Conservation (phyloP, 2,329 filamentous ascomycete species). For the Ascosphaera aggregata region DNA sequence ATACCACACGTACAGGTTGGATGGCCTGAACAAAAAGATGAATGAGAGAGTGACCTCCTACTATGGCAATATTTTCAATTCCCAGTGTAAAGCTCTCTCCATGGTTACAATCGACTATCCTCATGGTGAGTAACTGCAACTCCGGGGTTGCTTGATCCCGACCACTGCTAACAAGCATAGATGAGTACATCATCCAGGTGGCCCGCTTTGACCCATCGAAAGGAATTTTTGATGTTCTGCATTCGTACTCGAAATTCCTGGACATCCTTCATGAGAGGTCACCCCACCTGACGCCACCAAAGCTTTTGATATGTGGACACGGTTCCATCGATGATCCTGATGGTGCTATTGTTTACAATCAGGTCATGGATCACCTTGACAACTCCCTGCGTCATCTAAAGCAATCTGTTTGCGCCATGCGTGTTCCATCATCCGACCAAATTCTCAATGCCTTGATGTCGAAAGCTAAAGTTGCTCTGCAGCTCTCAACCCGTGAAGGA, state of each 20-base stretch:
- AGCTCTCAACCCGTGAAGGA: conserved; percentile 59
- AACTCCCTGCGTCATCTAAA: conserved; percentile 36
- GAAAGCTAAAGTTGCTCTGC: conserved; percentile 48
- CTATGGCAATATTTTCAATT: conserved; percentile 54
- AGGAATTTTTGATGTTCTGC: conserved; percentile 55
- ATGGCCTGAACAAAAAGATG: conserved; percentile 57
- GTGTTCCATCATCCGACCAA: conserved; percentile 56
- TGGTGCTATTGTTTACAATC: conserved; percentile 45
- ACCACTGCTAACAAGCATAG: conserved; percentile 20
- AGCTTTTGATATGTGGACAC: conserved; percentile 57
- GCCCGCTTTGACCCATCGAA: conserved; percentile 69
- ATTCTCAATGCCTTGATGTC: conserved; percentile 54
- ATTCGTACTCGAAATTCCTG: conserved; percentile 50
- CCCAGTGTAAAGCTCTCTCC: conserved; percentile 32
- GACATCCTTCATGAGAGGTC: conserved; percentile 29
- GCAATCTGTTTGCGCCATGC: conserved; percentile 48
- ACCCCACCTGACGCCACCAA: conserved; percentile 31
- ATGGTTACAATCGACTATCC: conserved; percentile 17
- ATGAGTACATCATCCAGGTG: conserved; percentile 57
- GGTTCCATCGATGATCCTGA: conserved; percentile 65
- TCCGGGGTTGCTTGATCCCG: conserved; percentile 19
- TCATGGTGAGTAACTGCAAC: conserved; percentile 9
- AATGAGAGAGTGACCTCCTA: conserved; percentile 46
- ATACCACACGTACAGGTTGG: conserved; percentile 36
- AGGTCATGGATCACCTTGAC: conserved; percentile 45